Evolutionary conservation across 352 stramenopile genomes (phyloP).

Genomic region (Thalassiosira mediterranea): DNA sequence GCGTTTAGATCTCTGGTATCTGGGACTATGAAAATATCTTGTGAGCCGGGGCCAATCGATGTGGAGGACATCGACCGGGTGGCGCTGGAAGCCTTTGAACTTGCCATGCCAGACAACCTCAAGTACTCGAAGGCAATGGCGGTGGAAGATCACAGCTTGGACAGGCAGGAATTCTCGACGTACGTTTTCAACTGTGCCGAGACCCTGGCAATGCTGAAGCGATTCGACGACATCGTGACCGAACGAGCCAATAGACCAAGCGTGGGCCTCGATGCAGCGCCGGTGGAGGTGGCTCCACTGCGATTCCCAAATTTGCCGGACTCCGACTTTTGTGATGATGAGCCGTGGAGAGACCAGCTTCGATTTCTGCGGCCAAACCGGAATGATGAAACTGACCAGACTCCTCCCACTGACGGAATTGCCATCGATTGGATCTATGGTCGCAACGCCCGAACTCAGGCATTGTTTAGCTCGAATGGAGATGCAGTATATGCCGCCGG

Average conservation of each 20-base stretch:
- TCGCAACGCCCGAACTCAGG: constrained; percentile 22
- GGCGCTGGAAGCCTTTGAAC: constrained; percentile 33
- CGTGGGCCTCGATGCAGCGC: not conserved
- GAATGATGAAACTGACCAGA: not conserved
- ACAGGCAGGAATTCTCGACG: constrained; percentile 32
- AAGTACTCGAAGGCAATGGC: constrained; percentile 22
- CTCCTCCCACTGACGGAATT: constrained; percentile 26
- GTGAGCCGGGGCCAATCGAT: not conserved
- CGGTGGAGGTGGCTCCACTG: constrained; percentile 9
- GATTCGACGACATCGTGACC: constrained; percentile 19
- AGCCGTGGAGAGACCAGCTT: constrained; percentile 49
- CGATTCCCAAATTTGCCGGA: constrained; percentile 1
- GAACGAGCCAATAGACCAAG: not conserved
- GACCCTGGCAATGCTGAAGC: constrained; percentile 22
- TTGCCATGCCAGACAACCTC: constrained; percentile 3
- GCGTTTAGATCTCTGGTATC: constrained; percentile 24
- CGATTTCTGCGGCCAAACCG: constrained; percentile 25
- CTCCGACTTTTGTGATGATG: not conserved
- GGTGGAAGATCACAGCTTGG: constrained; percentile 36
- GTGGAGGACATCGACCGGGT: constrained; percentile 31
- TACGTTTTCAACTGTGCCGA: constrained; percentile 38
- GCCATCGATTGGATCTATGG: constrained; percentile 35
- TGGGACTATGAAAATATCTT: constrained; percentile 27
- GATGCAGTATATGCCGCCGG: constrained; percentile 38
- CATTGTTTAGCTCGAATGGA: constrained; percentile 20